These are phyloP conservation scores for Globisporangium apiculatum DNA, from an alignment of 352 stramenopile genomes.

Conservation along the genomic window DNA sequence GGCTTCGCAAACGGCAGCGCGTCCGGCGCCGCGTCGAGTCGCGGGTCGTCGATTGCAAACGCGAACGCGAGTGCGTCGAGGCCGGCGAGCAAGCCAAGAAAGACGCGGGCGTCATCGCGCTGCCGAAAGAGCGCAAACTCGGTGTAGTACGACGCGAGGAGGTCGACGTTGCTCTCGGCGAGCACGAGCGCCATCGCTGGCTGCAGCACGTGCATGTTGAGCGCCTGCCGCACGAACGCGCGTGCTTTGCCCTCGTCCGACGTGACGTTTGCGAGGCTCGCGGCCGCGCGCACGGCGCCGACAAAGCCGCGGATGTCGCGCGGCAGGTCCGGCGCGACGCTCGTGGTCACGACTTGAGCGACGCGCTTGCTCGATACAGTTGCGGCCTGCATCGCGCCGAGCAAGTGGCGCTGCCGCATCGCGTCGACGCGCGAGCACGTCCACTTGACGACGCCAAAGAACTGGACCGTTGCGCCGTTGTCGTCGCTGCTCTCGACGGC, in stretches of 20 bases:
- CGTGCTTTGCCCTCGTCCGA: slow-evolving; percentile 73
- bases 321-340: slow-evolving; percentile 62
- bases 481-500: slow-evolving; percentile 41
- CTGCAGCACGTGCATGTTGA: slow-evolving; percentile 78
- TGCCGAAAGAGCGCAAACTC: slow-evolving; percentile 74
- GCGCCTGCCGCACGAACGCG: slow-evolving; percentile 69
- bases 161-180: slow-evolving; percentile 63
- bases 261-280: slow-evolving; percentile 53
- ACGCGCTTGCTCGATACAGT: slow-evolving; percentile 21
- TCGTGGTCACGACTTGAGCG: slow-evolving; percentile 62
- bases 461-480: slow-evolving; percentile 64
- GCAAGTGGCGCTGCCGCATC: slow-evolving; percentile 57
- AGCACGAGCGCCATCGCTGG: slow-evolving; percentile 64
- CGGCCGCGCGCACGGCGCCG: slow-evolving; percentile 45
- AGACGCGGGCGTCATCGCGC: slow-evolving; percentile 71
- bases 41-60: slow-evolving; percentile 71
- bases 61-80: slow-evolving; percentile 71
- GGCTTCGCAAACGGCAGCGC: slow-evolving; percentile 69
- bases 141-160: slow-evolving; percentile 77
- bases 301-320: slow-evolving; percentile 63
- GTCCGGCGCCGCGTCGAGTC: slow-evolving; percentile 54
- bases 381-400: slow-evolving; percentile 49
- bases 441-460: slow-evolving; percentile 84
- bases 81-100: slow-evolving; percentile 52
- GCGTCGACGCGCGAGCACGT: slow-evolving; percentile 74